A percentile compares a stretch with the other conserved stretches of the same genome.
Conservation (phyloP, 139 green algal genomes). For the Tetradesmus obliquus region DNA sequence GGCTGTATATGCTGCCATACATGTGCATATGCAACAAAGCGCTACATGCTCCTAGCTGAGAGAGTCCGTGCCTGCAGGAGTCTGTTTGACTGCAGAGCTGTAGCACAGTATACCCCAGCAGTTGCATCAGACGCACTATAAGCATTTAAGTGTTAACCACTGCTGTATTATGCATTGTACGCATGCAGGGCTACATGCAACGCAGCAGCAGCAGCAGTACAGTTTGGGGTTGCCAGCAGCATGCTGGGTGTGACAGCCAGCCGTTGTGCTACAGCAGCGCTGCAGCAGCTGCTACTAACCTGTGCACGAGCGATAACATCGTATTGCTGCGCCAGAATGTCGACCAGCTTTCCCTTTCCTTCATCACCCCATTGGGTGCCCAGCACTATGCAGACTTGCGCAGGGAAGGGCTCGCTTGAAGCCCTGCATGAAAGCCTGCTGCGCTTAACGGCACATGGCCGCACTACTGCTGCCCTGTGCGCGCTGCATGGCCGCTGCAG, state of each 20-base stretch:
- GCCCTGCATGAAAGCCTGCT: conserved; percentile 17
- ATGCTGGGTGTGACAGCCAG: not conserved
- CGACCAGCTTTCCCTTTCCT: conserved; percentile 99
- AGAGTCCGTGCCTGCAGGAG: not conserved
- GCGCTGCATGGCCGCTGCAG: not conserved
- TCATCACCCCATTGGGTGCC: conserved; percentile 99
- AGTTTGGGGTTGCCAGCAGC: not conserved
- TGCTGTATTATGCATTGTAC: not conserved
- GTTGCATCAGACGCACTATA: not conserved
- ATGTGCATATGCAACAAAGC: not conserved
- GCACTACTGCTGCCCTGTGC: not conserved
- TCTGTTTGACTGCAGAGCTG: not conserved
- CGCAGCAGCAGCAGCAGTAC: not conserved
- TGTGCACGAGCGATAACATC: conserved; percentile 96
- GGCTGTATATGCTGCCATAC: too few species aligned
- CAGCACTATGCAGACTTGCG: conserved; percentile 91
- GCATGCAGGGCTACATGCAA: not conserved
- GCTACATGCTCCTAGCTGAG: not conserved
- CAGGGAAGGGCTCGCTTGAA: conserved; percentile 56
- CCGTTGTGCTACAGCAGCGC: not conserved
- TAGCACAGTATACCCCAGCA: not conserved
- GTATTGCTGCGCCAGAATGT: conserved; percentile 97
- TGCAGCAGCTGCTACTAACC: conserved; percentile 58
- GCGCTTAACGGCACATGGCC: not conserved
- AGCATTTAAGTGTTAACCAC: not conserved